These are phyloP conservation scores for Yarrowia sp. DNA, from an alignment of 805 yeast genomes.

Conservation along the genomic window DNA sequence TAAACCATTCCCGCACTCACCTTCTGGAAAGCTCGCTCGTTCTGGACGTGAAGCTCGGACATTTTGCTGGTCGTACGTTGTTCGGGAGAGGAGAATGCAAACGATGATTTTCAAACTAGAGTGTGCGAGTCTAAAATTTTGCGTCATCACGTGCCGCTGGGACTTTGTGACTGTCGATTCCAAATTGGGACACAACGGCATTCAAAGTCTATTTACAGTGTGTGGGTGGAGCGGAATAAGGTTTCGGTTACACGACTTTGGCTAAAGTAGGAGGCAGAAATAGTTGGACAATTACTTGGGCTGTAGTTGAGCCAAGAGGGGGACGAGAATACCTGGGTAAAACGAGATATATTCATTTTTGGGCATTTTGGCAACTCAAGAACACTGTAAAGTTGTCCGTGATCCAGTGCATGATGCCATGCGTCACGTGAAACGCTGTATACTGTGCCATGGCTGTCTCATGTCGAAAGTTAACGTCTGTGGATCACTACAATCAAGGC, in stretches of 20 bases:
- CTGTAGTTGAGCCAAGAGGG: too few relatives aligned
- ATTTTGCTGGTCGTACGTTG: slow-evolving; percentile 25
- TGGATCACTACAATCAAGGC: too few relatives aligned
- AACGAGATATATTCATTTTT: too few relatives aligned
- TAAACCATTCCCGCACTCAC: slow-evolving; percentile 50
- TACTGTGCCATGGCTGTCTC: too few relatives aligned
- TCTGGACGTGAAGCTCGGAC: slow-evolving; percentile 98
- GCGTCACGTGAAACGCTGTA: too few relatives aligned
- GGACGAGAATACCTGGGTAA: too few relatives aligned
- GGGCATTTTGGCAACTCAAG: too few relatives aligned
- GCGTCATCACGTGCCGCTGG: slow-evolving; percentile 24
- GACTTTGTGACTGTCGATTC: slow-evolving; percentile 19
- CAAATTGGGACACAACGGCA: neutral
- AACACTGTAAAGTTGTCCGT: too few relatives aligned
- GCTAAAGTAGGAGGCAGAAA: neutral
- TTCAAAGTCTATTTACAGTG: neutral
- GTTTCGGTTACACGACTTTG: neutral
- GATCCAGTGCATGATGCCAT: too few relatives aligned
- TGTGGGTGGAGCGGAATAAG: neutral
- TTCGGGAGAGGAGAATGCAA: slow-evolving; percentile 24
- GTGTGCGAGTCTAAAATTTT: slow-evolving; percentile 21
- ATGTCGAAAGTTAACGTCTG: too few relatives aligned
- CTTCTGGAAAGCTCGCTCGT: slow-evolving; percentile 99
- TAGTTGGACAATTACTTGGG: neutral
- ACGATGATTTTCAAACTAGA: slow-evolving; percentile 21